Evolutionary conservation across 2,329 filamentous ascomycete genomes (phyloP), one percentile per base, ranked within the genome.

Genomic region (Westerdykella sp.): DNA sequence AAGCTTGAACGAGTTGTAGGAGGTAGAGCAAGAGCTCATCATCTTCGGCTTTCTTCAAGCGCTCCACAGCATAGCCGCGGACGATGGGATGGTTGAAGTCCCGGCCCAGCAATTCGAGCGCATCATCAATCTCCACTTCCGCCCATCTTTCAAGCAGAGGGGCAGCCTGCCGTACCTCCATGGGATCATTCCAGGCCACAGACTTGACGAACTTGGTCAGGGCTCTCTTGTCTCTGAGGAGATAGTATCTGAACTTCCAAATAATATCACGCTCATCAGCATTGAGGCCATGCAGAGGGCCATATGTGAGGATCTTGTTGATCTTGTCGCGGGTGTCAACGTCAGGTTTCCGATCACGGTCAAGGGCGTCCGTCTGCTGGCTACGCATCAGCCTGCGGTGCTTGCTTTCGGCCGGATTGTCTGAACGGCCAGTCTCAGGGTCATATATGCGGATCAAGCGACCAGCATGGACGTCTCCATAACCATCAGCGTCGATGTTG

Each of bases 121-220:
- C 93, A 70, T 97, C 93, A 57, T 98, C 94, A 5, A 98, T 84
- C 60, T 97, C 93, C 45, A 98, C 95, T 53, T 95, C 88, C 0
- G 87, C 94, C 93, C 93, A 98, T 55, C 90, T 91, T 0, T 85
- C 81, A 14, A 98, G 76, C 4, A 98, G 81, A 48, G 94, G 87
- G 18, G 93, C 86, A 5, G 91, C 90, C 69, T 96, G 89, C 46
- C 86, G 84, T 4, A 86, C 83, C 72, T 98, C 91, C 48, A 81
- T 81, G 37, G 80, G 78, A 63, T 95, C 91, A 39, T 80, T 81
- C 91, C 93, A 98, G 53, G 94, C 90, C 32, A 96, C 91, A 0
- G 91, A 96, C 66, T 97, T 98, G 64, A 97, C 88, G 55, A 98
- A 95, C 59, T 98, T 98, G 28, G 91, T 98, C 45, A 97, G 74